A percentile compares a stretch with the other conserved stretches of the same genome.
These are phyloP conservation scores for Iodosphaeria phyllophila DNA, from an alignment of 2,329 filamentous ascomycete species.

Conservation along the genomic window DNA sequence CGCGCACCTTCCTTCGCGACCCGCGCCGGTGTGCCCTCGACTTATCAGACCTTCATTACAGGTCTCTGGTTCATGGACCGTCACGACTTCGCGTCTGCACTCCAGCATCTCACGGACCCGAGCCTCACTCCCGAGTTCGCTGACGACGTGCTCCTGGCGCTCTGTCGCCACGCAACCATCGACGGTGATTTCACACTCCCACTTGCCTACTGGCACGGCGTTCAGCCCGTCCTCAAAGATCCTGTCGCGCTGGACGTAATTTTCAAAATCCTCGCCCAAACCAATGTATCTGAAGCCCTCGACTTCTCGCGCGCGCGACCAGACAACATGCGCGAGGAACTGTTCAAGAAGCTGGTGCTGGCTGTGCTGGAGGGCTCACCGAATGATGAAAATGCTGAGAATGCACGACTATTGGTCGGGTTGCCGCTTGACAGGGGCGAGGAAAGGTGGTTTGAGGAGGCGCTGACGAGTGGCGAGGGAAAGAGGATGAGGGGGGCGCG, in stretches of 20 bases:
- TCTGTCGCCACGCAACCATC: constrained; percentile 40
- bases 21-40: constrained; percentile 47
- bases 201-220: constrained; percentile 62
- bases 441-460: constrained; percentile 56
- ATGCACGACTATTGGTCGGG: constrained; percentile 51
- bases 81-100: constrained; percentile 47
- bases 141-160: constrained; percentile 58
- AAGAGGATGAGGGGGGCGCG: constrained; percentile 44
- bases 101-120: constrained; percentile 63
- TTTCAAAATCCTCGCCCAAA: constrained; percentile 47
- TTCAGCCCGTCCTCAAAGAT: constrained; percentile 52
- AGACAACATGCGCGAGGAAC: constrained; percentile 36
- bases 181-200: constrained; percentile 44
- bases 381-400: constrained; percentile 25
- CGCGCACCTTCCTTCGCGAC: constrained; percentile 35
- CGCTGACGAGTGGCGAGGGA: constrained; percentile 44
- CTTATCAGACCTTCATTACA: constrained; percentile 65
- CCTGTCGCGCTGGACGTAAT: constrained; percentile 43
- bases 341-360: constrained; percentile 48
- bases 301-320: constrained; percentile 51
- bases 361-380: constrained; percentile 29
- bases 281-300: constrained; percentile 54
- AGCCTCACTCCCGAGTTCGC: constrained; percentile 65
- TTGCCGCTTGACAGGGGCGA: constrained; percentile 54
- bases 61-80: constrained; percentile 69